Evolutionary conservation across 202 grass and related monocot genomes (phyloP), one percentile per base, ranked within the genome.

Genomic region (Bolboschoenoplectus hybrid): DNA sequence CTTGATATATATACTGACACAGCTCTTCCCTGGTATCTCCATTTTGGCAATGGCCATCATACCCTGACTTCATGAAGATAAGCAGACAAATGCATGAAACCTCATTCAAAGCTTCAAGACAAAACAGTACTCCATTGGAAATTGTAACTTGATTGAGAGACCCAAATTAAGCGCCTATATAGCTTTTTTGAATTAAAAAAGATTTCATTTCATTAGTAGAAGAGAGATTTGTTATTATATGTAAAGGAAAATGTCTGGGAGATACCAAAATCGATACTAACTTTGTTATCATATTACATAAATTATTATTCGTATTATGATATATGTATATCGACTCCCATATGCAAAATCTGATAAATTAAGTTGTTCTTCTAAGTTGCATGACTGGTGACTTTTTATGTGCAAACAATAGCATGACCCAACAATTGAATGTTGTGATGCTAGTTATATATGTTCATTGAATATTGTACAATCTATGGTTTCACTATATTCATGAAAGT

Each of bases 41-140:
- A 55, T 84, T 79, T 70, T 84, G 81, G 81, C 70, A 84, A 84
- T 43, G 20, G 81, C 64, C 81, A 84, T 84, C 81, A 84, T 82
- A 82, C 9, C 80, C 57, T 82, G 62, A 66, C 80, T 66, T 66
- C 80, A 63, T 64, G 9, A 66, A 82, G 66, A 64, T 64, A 66
- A 82, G 63, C 81, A 84, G 66, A 84, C 63, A 68, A 12, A 47
- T 82, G 75, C 75, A n/a, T 79, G 75, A 79, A 79, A 40, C 75
- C 50, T 82, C 80, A 84, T 84, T 84, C 11, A 84, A 84, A 84
- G 63, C 81, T 84, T 67, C 64, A 67, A 70, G 81, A 84, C 81
- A 84, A 84, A 84, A 84, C 13, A 67, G 36, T 34, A 84, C 40
- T 56, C 81, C 63, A 51, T 84, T 84, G 81, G 81, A 69, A 84